phyloP scores from a whole-genome alignment of 1,284 basidiomycete species.

The Takashimella koratensis region DNA sequence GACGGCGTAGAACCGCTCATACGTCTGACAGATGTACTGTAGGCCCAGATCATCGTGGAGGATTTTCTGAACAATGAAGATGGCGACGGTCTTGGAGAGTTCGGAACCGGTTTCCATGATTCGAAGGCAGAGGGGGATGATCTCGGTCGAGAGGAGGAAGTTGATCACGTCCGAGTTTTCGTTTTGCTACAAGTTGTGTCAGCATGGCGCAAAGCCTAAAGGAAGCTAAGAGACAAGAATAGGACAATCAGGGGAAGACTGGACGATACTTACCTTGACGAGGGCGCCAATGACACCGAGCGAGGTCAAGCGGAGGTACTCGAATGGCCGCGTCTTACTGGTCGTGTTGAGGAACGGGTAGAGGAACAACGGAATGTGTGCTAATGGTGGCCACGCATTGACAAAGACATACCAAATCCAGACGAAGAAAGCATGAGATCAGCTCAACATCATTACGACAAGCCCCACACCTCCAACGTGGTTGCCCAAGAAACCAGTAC shows the following conservation, averaged over 20 bases:
- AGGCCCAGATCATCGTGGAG: slow-evolving; percentile 95
- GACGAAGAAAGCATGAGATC: no score
- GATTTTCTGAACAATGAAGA: slow-evolving; percentile 99
- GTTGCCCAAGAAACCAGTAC: no score
- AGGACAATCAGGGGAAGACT: no score
- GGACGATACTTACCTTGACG: slow-evolving; percentile 75
- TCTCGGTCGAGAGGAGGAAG: slow-evolving; percentile 98
- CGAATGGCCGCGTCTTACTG: slow-evolving; percentile 97
- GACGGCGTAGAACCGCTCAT: slow-evolving; percentile 98
- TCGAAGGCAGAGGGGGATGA: slow-evolving; percentile 96
- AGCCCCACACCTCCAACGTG: no score
- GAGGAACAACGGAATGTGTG: slow-evolving; percentile 96
- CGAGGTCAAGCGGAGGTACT: slow-evolving; percentile 95
- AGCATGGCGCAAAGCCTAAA: background rate
- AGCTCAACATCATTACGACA: no score
- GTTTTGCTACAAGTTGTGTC: slow-evolving; percentile 66
- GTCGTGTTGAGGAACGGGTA: slow-evolving; percentile 99
- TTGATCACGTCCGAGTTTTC: slow-evolving; percentile 99
- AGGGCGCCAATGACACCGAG: slow-evolving; percentile 97
- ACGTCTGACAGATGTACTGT: slow-evolving; percentile 99
- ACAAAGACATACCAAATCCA: background rate
- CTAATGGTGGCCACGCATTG: slow-evolving; percentile 55
- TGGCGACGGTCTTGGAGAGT: slow-evolving; percentile 98
- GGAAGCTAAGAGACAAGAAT: background rate
- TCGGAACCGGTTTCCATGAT: slow-evolving; percentile 99